These are phyloP conservation scores for Microcyclospora pomicola DNA, from an alignment of 2,329 filamentous ascomycete genomes.

Conservation along the genomic window DNA sequence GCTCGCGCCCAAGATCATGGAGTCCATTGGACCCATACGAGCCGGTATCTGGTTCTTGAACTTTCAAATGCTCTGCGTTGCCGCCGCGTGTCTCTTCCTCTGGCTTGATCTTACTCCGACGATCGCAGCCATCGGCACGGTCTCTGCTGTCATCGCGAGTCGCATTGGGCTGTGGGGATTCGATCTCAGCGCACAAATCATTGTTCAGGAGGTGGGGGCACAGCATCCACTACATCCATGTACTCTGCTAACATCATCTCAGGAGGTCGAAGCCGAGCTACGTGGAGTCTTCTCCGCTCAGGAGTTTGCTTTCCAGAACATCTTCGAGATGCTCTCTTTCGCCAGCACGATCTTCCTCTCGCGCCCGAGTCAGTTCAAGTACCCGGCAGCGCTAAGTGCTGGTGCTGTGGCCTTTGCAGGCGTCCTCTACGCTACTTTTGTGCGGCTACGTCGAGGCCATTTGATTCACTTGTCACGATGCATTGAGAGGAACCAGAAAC, in stretches of 20 bases:
- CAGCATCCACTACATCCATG: neutral
- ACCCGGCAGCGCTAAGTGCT: slow-evolving; percentile 47
- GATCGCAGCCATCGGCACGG: slow-evolving; percentile 17
- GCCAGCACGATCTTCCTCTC: slow-evolving; percentile 51
- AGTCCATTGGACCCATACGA: slow-evolving; percentile 38
- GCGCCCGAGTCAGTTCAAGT: slow-evolving; percentile 47
- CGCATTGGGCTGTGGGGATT: slow-evolving; percentile 36
- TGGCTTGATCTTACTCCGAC: slow-evolving; percentile 12
- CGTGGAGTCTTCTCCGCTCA: slow-evolving; percentile 57
- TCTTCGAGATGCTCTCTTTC: slow-evolving; percentile 57
- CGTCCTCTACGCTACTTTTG: slow-evolving; percentile 41
- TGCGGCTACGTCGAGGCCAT: slow-evolving; percentile 46
- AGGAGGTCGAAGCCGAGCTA: slow-evolving; percentile 24
- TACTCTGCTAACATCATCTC: slow-evolving; percentile 1
- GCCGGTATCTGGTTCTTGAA: slow-evolving; percentile 57
- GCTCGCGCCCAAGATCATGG: slow-evolving; percentile 43
- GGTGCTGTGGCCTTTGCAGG: slow-evolving; percentile 38
- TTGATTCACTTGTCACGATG: slow-evolving; percentile 35
- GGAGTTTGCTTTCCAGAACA: slow-evolving; percentile 54
- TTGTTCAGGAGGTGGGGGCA: slow-evolving; percentile 29
- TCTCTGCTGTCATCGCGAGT: slow-evolving; percentile 27
- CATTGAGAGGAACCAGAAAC: neutral
- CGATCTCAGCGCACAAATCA: slow-evolving; percentile 32
- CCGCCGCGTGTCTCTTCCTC: slow-evolving; percentile 25
- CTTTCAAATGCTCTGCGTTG: slow-evolving; percentile 48